Percentiles rank a stretch among this genome's conserved stretches.
phyloP scores from a whole-genome alignment of 306 rosid genomes.

The Lathyrus aphaca region DNA sequence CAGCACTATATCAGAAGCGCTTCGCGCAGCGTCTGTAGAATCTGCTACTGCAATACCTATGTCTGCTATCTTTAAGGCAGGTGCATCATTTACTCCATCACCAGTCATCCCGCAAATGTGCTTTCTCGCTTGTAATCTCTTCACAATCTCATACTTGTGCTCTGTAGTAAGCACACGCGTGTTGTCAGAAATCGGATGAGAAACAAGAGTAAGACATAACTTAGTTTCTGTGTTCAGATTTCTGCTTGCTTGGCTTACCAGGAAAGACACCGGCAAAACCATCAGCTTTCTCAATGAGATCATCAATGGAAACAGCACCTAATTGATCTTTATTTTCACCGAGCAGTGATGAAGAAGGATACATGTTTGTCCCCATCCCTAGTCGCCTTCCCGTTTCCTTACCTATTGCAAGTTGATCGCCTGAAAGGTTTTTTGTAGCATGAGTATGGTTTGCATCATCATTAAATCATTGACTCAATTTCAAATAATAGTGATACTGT shows the following conservation, averaged over 20 bases:
- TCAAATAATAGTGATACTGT: slow-evolving; percentile 19
- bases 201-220: background rate
- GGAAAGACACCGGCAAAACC: slow-evolving; percentile 91
- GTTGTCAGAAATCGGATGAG: slow-evolving; percentile 15
- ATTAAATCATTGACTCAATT: background rate
- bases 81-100: slow-evolving; percentile 85
- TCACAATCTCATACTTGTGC: slow-evolving; percentile 81
- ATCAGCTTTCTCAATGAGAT: slow-evolving; percentile 79
- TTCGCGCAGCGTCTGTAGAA: slow-evolving; percentile 71
- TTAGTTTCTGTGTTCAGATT: background rate
- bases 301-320: slow-evolving; percentile 58
- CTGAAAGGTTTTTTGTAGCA: slow-evolving; percentile 42
- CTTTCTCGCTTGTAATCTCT: slow-evolving; percentile 66
- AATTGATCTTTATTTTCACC: slow-evolving; percentile 54
- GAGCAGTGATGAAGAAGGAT: slow-evolving; percentile 77
- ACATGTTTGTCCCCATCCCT: slow-evolving; percentile 84
- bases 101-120: slow-evolving; percentile 89
- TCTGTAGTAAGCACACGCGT: slow-evolving; percentile 38
- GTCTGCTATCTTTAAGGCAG: slow-evolving; percentile 79
- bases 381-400: slow-evolving; percentile 85
- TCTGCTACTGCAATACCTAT: slow-evolving; percentile 84
- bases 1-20: slow-evolving; percentile 81
- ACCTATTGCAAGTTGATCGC: slow-evolving; percentile 78
- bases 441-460: slow-evolving; percentile 7
- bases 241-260: slow-evolving; percentile 46